Percentiles rank a stretch among this genome's conserved stretches.
Conservation (phyloP, 495 filamentous ascomycete genomes). For the Cudoniella acicularis region DNA sequence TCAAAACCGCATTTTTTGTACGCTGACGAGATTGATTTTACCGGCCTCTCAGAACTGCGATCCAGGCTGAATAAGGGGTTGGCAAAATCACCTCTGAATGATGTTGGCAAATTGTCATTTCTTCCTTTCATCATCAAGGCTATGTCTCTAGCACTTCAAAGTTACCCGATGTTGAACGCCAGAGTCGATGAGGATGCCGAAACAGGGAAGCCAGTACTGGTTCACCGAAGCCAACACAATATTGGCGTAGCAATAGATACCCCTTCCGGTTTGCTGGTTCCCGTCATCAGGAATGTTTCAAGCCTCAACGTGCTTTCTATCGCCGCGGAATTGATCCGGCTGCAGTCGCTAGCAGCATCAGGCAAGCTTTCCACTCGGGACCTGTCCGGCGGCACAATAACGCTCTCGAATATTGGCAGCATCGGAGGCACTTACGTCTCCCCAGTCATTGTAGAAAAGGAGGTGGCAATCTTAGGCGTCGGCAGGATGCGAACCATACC, state of each 20-base stretch:
- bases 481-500: conserved; percentile 73
- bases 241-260: conserved; percentile 97
- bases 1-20: conserved; percentile 92
- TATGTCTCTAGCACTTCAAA: conserved; percentile 74
- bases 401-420: conserved; percentile 94
- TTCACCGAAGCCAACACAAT: conserved; percentile 81
- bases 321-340: conserved; percentile 67
- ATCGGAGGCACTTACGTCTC: conserved; percentile 90
- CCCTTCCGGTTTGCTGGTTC: conserved; percentile 82
- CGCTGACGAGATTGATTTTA: conserved; percentile 79
- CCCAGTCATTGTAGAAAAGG: conserved; percentile 82
- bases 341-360: conserved; percentile 64
- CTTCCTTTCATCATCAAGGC: conserved; percentile 97
- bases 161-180: conserved; percentile 84
- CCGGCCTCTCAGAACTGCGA: conserved; percentile 65
- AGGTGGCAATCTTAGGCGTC: conserved; percentile 90
- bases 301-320: conserved; percentile 69
- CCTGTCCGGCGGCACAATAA: conserved; percentile 84
- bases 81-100: conserved; percentile 22
- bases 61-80: conserved; percentile 60
- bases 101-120: conserved; percentile 67
- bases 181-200: conserved; percentile 57
- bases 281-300: conserved; percentile 87
- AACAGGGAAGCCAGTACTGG: conserved; percentile 59
- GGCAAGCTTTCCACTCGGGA: conserved; percentile 76